These are phyloP conservation scores for Fusarium newnesense DNA, from an alignment of 2,329 filamentous ascomycete genomes.

Conservation along the genomic window DNA sequence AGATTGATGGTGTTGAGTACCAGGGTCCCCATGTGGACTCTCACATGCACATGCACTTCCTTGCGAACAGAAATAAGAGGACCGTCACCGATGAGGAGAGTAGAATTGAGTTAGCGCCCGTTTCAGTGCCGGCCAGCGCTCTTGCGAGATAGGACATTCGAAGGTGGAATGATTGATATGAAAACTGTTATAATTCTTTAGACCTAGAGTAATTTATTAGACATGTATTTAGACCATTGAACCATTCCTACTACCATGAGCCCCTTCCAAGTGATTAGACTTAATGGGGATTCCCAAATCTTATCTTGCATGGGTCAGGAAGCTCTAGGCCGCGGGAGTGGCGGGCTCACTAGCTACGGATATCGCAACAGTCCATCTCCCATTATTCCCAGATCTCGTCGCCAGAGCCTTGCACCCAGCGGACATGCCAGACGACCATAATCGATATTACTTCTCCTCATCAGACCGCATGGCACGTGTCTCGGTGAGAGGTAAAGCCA, in stretches of 20 bases:
- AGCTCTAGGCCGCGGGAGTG: background rate
- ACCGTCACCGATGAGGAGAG: constrained; percentile 34
- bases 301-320: background rate
- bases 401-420: background rate
- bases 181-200: background rate
- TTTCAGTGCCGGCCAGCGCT: constrained; percentile 9
- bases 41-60: constrained; percentile 14
- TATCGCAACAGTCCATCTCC: too few relatives aligned
- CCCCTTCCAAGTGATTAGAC: rapidly evolving
- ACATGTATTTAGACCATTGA: rapidly evolving
- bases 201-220: background rate
- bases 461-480: background rate
- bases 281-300: background rate
- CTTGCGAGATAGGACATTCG: background rate
- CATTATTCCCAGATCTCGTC: background rate
- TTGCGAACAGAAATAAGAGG: constrained; percentile 3
- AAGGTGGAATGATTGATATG: background rate
- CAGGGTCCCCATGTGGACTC: constrained; percentile 11
- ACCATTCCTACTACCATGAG: rapidly evolving
- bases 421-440: background rate
- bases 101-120: constrained; percentile 7
- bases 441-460: background rate
- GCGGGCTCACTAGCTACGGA: background rate
- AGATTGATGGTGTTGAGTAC: constrained; percentile 23
- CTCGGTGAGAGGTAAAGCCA: background rate